Percentiles rank a stretch among this genome's conserved stretches.
Evolutionary conservation across 2,329 filamentous ascomycete genomes (phyloP).

Genomic region (Talaromyces piceae): DNA sequence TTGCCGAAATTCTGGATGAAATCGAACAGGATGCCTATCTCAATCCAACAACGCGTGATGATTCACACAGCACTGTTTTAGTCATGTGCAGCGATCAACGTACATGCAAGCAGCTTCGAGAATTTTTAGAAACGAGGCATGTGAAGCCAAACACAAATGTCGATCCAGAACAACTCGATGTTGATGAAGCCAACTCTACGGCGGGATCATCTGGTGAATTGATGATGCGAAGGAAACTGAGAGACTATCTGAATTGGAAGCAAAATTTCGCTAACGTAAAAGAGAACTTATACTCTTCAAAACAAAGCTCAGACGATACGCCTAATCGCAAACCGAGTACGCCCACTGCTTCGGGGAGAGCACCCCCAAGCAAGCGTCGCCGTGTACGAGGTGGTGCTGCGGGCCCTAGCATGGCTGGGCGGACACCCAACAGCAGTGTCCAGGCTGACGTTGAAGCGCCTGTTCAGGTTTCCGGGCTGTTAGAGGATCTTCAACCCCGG

Average conservation of each 20-base stretch:
- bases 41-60: constrained; percentile 66
- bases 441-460: constrained; percentile 70
- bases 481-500: constrained; percentile 75
- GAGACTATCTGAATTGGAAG: constrained; percentile 87
- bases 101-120: constrained; percentile 79
- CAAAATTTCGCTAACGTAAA: constrained; percentile 80
- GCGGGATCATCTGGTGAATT: constrained; percentile 65
- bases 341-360: constrained; percentile 48
- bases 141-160: constrained; percentile 43
- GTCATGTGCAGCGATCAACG: constrained; percentile 91
- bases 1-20: constrained; percentile 87
- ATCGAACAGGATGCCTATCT: constrained; percentile 87
- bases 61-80: constrained; percentile 83
- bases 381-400: constrained; percentile 72
- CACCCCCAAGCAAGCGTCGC: constrained; percentile 77
- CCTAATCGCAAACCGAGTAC: constrained; percentile 16
- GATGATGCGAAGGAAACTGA: constrained; percentile 83
- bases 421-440: constrained; percentile 66
- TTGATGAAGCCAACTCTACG: constrained; percentile 38
- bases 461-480: constrained; percentile 69
- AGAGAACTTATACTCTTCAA: constrained; percentile 30
- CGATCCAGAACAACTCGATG: constrained; percentile 14
- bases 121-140: constrained; percentile 88
- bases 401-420: constrained; percentile 49
- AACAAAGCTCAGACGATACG: constrained; percentile 19